Percentiles rank a stretch among this genome's conserved stretches.
phyloP scores from a whole-genome alignment of 305 asterid species.

The Fraxinus paxiana region DNA sequence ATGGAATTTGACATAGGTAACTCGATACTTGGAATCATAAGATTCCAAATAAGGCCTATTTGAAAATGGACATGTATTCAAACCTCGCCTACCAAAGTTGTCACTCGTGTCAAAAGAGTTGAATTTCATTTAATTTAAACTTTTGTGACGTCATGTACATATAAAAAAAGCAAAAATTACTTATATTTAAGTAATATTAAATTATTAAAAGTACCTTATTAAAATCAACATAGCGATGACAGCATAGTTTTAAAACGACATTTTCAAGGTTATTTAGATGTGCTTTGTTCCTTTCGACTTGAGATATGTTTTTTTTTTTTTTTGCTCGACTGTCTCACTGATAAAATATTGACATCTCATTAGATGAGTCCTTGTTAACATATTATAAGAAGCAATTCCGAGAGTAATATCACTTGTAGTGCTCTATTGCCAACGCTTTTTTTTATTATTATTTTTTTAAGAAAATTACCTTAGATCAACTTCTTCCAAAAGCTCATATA shows the following conservation, averaged over 20 bases:
- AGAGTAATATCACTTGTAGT: too few relatives aligned
- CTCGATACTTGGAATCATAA: neutral
- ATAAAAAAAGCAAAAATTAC: neutral
- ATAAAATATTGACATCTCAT: neutral
- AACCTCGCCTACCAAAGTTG: neutral
- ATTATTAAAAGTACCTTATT: too few relatives aligned
- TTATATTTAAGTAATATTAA: neutral
- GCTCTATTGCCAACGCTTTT: too few relatives aligned
- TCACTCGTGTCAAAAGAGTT: neutral
- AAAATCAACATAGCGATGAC: neutral
- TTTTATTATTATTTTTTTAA: too few relatives aligned
- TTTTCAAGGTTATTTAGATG: neutral
- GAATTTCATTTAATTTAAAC: neutral
- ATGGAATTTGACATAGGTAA: neutral
- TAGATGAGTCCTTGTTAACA: too few relatives aligned
- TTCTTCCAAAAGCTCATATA: too few relatives aligned
- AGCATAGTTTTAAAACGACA: neutral
- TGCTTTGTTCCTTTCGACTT: neutral
- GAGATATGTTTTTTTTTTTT: neutral
- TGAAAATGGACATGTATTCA: neutral
- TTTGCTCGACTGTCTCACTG: neutral
- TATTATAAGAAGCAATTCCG: too few relatives aligned
- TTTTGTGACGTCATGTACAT: neutral
- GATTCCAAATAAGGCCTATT: neutral
- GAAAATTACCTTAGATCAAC: too few relatives aligned